Percentiles rank a stretch among this genome's conserved stretches.
phyloP scores from a whole-genome alignment of 2,329 filamentous ascomycete species.

The Penicillium vulpinum region DNA sequence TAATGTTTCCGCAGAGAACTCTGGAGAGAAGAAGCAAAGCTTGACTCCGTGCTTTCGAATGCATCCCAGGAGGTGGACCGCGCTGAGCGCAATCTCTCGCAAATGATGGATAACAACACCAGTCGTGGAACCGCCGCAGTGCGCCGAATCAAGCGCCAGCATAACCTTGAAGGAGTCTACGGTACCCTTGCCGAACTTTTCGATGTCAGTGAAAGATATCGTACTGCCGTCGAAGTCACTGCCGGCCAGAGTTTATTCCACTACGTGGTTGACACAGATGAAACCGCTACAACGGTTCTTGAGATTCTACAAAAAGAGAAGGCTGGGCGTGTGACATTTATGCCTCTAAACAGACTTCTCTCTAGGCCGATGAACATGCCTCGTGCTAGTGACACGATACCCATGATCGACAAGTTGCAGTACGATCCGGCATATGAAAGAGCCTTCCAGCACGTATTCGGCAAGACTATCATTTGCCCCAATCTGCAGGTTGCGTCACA shows the following conservation, averaged over 20 bases:
- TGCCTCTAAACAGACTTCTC: constrained; percentile 82
- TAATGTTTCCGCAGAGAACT: constrained; percentile 54
- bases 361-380: constrained; percentile 73
- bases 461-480: constrained; percentile 90
- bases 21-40: constrained; percentile 83
- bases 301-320: constrained; percentile 76
- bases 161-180: constrained; percentile 81
- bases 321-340: constrained; percentile 87
- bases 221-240: constrained; percentile 87
- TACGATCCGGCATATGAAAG: constrained; percentile 76
- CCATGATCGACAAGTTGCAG: constrained; percentile 78
- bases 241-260: constrained; percentile 92
- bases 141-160: constrained; percentile 74
- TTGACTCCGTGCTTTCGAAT: constrained; percentile 74
- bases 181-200: constrained; percentile 93
- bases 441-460: constrained; percentile 93
- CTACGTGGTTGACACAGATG: constrained; percentile 89
- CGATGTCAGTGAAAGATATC: constrained; percentile 78
- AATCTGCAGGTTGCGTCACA: constrained; percentile 84
- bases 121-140: constrained; percentile 85
- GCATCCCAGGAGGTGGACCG: constrained; percentile 74
- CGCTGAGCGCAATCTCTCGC: constrained; percentile 73
- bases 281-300: constrained; percentile 78
- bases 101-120: constrained; percentile 87
- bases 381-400: constrained; percentile 81